Conservation (phyloP, 2,329 filamentous ascomycete species). For the Ambrosiella xylebori region DNA sequence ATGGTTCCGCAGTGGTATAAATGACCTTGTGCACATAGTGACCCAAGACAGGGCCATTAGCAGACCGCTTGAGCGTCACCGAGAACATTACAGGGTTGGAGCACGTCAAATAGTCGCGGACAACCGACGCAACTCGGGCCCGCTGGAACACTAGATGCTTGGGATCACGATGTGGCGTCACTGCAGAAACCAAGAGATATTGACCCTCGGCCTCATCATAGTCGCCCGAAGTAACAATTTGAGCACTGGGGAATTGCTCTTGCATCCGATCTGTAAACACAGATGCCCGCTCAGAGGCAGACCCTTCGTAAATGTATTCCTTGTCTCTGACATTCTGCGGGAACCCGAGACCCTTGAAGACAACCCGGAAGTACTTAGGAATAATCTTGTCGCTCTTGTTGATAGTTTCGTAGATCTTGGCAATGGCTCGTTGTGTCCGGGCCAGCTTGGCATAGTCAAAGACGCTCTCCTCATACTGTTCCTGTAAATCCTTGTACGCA, state of each 20-base stretch:
- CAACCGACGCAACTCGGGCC: conserved; percentile 62
- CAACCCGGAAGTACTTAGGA: conserved; percentile 80
- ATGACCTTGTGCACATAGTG: conserved; percentile 71
- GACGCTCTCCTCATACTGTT: conserved; percentile 76
- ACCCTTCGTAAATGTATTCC: conserved; percentile 80
- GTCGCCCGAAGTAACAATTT: conserved; percentile 53
- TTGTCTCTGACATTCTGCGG: conserved; percentile 68
- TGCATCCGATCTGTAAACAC: conserved; percentile 86
- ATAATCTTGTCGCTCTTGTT: conserved; percentile 62
- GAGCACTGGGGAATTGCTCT: conserved; percentile 70
- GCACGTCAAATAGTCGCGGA: conserved; percentile 73
- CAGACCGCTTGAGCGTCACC: conserved; percentile 53
- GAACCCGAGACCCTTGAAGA: conserved; percentile 80
- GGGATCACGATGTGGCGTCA: conserved; percentile 70
- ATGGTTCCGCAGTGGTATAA: conserved; percentile 68
- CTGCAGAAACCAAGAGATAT: conserved; percentile 64
- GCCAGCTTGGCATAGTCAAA: conserved; percentile 90
- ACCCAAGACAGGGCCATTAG: conserved; percentile 49
- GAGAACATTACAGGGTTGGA: conserved; percentile 66
- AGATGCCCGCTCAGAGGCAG: conserved; percentile 55
- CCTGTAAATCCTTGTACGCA: conserved; percentile 77
- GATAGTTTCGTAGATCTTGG: conserved; percentile 77
- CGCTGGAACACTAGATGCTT: conserved; percentile 73
- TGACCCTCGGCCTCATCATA: conserved; percentile 78
- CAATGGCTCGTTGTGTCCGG: conserved; percentile 75